These are phyloP conservation scores for Linderina pennispora DNA, from an alignment of 192 early-diverging fungal species.

Conservation along the genomic window DNA sequence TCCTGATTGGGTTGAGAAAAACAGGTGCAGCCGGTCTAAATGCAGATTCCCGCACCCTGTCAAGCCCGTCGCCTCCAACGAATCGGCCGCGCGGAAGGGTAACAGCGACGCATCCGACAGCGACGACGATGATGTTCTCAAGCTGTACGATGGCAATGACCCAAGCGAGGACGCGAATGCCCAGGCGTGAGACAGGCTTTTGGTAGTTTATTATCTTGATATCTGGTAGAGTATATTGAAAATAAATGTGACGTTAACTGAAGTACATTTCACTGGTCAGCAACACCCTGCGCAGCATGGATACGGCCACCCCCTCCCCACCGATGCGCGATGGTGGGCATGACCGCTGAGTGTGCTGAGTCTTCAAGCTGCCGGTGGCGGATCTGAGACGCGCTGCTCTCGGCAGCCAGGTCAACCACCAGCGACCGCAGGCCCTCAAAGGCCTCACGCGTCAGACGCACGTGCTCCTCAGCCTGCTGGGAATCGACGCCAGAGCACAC, in stretches of 20 bases:
- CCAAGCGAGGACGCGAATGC: too few species aligned
- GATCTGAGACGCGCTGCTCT: constrained; percentile 17
- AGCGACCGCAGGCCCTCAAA: constrained; percentile 46
- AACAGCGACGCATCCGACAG: constrained; percentile 22
- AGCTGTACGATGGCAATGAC: constrained; percentile 44
- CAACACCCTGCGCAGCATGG: constrained; percentile 38
- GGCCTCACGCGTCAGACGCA: constrained; percentile 46
- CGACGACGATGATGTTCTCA: constrained; percentile 42
- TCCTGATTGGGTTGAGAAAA: constrained; percentile 60
- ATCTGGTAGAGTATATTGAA: constrained; percentile 3
- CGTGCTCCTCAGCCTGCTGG: constrained; percentile 63
- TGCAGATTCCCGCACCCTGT: constrained; percentile 56
- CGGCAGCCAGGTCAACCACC: constrained; percentile 37
- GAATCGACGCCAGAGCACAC: constrained; percentile 72
- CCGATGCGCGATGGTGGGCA: constrained; percentile 30
- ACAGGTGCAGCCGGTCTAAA: constrained; percentile 48
- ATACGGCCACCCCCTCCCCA: constrained; percentile 26
- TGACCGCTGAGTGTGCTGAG: constrained; percentile 11
- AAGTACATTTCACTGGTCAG: too few species aligned
- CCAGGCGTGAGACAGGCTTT: too few species aligned
- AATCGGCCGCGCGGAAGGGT: constrained; percentile 8
- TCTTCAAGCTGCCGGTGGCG: constrained; percentile 14
- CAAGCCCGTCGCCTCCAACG: constrained; percentile 3
- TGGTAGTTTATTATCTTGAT: background rate
- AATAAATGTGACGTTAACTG: too few species aligned